Percentiles rank a stretch among this genome's conserved stretches.
Evolutionary conservation across 192 early-diverging fungal genomes (phyloP).

Genomic region (Dimargaris verticillata): DNA sequence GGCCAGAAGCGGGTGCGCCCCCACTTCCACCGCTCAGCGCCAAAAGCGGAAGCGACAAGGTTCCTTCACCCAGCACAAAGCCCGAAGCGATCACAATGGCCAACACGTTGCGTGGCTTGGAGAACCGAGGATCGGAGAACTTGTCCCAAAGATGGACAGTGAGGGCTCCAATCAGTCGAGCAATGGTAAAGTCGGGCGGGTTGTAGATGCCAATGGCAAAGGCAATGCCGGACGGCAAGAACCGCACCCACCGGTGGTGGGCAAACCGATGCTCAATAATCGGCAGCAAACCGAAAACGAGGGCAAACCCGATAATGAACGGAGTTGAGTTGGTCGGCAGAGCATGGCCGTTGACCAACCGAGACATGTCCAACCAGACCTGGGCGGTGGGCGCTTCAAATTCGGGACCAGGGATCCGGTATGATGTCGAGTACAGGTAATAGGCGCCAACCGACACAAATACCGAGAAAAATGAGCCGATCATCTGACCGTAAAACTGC

Average conservation of each 20-base stretch:
- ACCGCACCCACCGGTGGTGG: constrained; percentile 26
- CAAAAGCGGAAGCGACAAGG: constrained; percentile 47
- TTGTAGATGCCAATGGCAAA: constrained; percentile 73
- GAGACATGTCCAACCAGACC: constrained; percentile 64
- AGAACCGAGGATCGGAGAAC: constrained; percentile 19
- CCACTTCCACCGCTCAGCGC: not conserved
- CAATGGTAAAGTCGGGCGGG: constrained; percentile 55
- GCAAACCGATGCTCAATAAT: constrained; percentile 13
- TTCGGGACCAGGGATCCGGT: constrained; percentile 47
- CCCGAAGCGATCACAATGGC: constrained; percentile 58
- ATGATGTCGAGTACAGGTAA: constrained; percentile 46
- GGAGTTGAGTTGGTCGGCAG: constrained; percentile 44
- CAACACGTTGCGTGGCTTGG: constrained; percentile 28
- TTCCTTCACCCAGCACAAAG: constrained; percentile 61
- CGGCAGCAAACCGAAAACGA: constrained; percentile 32
- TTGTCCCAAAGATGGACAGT: constrained; percentile 26
- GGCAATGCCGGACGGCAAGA: constrained; percentile 52
- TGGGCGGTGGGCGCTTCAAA: constrained; percentile 58
- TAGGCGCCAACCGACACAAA: constrained; percentile 55
- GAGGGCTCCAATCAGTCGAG: constrained; percentile 44
- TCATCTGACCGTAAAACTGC: constrained; percentile 69
- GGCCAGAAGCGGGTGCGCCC: too few species aligned
- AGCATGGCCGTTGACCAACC: constrained; percentile 55
- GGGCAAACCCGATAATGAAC: constrained; percentile 37
- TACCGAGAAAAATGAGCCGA: constrained; percentile 57